These are phyloP conservation scores for Fusarium sterilihyphosum DNA, from an alignment of 2,329 filamentous ascomycete genomes.

Conservation along the genomic window DNA sequence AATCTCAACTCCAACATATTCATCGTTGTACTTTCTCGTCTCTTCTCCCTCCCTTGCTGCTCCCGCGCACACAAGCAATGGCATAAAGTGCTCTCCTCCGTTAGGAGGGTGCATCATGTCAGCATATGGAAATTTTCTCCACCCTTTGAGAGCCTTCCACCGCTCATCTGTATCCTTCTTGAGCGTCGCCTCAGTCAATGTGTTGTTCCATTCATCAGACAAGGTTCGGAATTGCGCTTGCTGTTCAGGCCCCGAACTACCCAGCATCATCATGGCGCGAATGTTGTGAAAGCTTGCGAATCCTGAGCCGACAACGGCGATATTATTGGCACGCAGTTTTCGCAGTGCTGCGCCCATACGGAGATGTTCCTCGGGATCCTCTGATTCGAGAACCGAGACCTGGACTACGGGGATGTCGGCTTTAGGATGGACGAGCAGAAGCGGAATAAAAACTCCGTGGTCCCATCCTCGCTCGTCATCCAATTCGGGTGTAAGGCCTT, in stretches of 20 bases:
- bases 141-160: conserved; percentile 53
- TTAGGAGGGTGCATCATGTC: conserved; percentile 64
- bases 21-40: conserved; percentile 59
- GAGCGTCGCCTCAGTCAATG: conserved; percentile 54
- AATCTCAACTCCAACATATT: conserved; percentile 60
- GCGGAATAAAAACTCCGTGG: conserved; percentile 69
- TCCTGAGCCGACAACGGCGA: conserved; percentile 69
- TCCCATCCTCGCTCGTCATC: conserved; percentile 62
- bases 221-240: conserved; percentile 39
- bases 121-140: conserved; percentile 59
- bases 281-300: conserved; percentile 69
- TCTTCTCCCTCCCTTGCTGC: conserved; percentile 56
- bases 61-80: conserved; percentile 65
- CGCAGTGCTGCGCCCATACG: conserved; percentile 63
- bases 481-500: conserved; percentile 56
- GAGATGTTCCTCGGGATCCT: conserved; percentile 60
- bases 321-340: conserved; percentile 59
- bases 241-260: conserved; percentile 33
- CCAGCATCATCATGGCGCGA: conserved; percentile 54
- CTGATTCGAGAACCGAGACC: conserved; percentile 62
- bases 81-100: conserved; percentile 68
- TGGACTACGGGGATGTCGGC: conserved; percentile 67
- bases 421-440: conserved; percentile 63
- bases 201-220: conserved; percentile 57
- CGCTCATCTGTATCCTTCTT: conserved; percentile 49